Evolutionary conservation across 1,139 yeast genomes (phyloP).

Genomic region (Hemisphaericaspora subhashii): DNA sequence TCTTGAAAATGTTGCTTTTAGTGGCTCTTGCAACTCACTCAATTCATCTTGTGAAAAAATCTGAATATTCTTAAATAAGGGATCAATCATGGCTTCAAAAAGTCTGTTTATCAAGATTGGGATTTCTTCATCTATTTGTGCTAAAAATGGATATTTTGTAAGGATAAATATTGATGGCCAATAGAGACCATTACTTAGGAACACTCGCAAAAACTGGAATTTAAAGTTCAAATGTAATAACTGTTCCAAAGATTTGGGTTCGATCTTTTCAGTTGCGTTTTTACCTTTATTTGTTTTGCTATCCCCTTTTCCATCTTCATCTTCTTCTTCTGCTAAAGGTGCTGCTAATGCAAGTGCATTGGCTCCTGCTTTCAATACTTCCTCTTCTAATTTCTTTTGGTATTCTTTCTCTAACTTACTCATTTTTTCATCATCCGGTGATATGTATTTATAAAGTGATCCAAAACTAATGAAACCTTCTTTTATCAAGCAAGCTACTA

Average conservation of each 20-base stretch:
- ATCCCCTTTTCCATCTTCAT: constrained; percentile 22
- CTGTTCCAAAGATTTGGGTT: constrained; percentile 12
- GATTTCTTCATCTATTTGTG: constrained; percentile 54
- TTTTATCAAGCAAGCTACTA: constrained; percentile 59
- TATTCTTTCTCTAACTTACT: constrained; percentile 43
- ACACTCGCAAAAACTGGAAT: constrained; percentile 47
- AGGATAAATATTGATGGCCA: constrained; percentile 65
- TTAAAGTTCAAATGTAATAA: constrained; percentile 24
- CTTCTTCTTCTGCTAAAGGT: constrained; percentile 71
- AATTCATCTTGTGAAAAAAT: constrained; percentile 22
- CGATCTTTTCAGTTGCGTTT: constrained; percentile 10
- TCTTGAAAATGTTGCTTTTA: constrained; percentile 28
- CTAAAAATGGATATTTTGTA: constrained; percentile 61
- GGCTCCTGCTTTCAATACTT: constrained; percentile 64
- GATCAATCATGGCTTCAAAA: constrained; percentile 51
- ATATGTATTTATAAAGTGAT: constrained; percentile 55
- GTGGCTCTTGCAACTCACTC: constrained; percentile 21
- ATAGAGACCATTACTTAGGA: constrained; percentile 63
- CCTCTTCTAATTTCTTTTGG: constrained; percentile 55
- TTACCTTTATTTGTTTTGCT: constrained; percentile 11
- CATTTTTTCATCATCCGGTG: constrained; percentile 47
- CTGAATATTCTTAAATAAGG: constrained; percentile 38
- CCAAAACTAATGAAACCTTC: constrained; percentile 69
- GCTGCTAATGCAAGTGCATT: constrained; percentile 89
- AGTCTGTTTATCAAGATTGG: constrained; percentile 51